Percentiles rank a stretch among this genome's conserved stretches.
phyloP scores from a whole-genome alignment of 257 asterid species.

The Nicotiana attenuata region DNA sequence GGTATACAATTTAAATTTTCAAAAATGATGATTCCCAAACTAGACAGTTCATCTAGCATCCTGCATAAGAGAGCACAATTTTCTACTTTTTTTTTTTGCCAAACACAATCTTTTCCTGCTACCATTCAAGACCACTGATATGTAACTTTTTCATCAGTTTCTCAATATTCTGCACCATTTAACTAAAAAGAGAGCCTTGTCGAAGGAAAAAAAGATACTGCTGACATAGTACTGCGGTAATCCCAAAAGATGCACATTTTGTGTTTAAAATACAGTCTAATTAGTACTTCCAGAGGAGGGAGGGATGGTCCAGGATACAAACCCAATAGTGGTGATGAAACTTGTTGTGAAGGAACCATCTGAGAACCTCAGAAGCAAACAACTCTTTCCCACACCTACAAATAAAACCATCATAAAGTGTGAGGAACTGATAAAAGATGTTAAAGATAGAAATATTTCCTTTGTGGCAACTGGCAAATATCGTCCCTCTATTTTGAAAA shows the following conservation, averaged over 20 bases:
- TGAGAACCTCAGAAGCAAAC: slow-evolving; percentile 34
- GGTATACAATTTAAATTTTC: background rate
- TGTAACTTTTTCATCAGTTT: background rate
- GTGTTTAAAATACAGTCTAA: background rate
- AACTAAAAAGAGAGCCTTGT: background rate
- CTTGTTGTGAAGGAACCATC: slow-evolving; percentile 82
- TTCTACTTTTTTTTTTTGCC: background rate
- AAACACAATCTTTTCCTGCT: background rate
- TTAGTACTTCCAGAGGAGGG: background rate
- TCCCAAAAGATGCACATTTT: background rate
- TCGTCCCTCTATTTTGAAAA: background rate
- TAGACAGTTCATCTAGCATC: background rate
- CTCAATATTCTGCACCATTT: background rate
- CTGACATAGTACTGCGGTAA: background rate
- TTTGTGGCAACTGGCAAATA: background rate
- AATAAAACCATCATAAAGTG: slow-evolving; percentile 2
- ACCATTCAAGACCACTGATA: background rate
- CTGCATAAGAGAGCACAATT: background rate
- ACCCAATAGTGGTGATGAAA: slow-evolving; percentile 83
- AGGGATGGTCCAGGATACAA: slow-evolving; percentile 20
- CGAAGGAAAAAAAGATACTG: background rate
- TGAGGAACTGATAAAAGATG: background rate
- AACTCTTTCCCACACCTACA: slow-evolving; percentile 42
- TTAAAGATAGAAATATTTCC: background rate
- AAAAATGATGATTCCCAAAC: background rate